These are phyloP conservation scores for Naganishia vishniacii DNA, from an alignment of 768 basidiomycete genomes.

Conservation along the genomic window DNA sequence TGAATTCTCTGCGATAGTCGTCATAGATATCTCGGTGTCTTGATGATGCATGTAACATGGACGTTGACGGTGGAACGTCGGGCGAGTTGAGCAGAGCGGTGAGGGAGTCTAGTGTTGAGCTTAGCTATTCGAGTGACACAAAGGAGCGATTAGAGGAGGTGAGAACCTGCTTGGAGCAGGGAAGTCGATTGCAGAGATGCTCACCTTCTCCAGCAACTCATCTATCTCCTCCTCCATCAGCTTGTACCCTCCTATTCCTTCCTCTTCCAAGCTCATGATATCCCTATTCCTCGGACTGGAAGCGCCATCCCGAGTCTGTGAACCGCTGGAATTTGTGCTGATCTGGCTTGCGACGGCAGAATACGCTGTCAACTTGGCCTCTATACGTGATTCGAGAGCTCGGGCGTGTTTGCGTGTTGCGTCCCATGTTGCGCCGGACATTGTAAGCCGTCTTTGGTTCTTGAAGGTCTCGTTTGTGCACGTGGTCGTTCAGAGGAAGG, in stretches of 20 bases:
- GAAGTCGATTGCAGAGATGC: too few relatives aligned
- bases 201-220: conserved; percentile 76
- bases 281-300: conserved; percentile 52
- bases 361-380: conserved; percentile 84
- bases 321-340: conserved; percentile 41
- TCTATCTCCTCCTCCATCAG: conserved; percentile 82
- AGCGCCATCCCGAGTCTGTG: conserved; percentile 3
- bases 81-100: conserved; percentile 60
- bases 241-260: conserved; percentile 58
- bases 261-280: conserved; percentile 57
- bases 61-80: conserved; percentile 66
- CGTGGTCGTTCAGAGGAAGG: conserved; percentile 28
- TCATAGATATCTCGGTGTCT: conserved; percentile 83
- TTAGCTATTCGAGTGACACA: conserved; percentile 64
- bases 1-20: conserved; percentile 78
- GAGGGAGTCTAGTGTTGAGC: conserved; percentile 79
- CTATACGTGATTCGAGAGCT: conserved; percentile 86
- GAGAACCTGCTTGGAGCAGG: too few relatives aligned
- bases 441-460: conserved; percentile 30
- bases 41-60: conserved; percentile 82
- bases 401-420: conserved; percentile 83
- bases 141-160: too few relatives aligned
- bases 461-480: conserved; percentile 25
- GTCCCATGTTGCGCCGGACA: conserved; percentile 57
- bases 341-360: conserved; percentile 67